Evolutionary conservation across 2,329 filamentous ascomycete species (phyloP).

Genomic region (Aureobasidium sp.): DNA sequence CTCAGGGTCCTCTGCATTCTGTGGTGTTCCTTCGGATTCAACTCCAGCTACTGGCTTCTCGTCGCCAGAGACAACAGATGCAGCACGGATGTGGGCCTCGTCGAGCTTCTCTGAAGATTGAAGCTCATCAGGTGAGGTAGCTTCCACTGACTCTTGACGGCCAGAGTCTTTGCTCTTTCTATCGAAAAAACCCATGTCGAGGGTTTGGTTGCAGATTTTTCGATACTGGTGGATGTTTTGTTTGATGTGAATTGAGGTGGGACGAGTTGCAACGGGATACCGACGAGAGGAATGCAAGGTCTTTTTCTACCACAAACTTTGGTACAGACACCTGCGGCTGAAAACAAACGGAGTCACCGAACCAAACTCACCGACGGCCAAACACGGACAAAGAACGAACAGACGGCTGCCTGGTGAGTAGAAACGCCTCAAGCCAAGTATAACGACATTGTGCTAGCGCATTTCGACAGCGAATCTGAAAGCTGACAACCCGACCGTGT

Average conservation of each 20-base stretch:
- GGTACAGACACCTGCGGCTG: not conserved
- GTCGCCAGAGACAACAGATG: not conserved
- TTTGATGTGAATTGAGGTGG: not conserved
- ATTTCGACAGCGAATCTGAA: not conserved
- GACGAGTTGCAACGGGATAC: not conserved
- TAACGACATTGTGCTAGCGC: slow-evolving; percentile 1
- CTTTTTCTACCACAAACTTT: not conserved
- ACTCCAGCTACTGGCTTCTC: not conserved
- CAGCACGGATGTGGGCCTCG: not conserved
- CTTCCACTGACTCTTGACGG: not conserved
- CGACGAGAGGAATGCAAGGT: not conserved
- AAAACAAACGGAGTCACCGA: slow-evolving; percentile 1
- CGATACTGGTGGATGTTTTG: not conserved
- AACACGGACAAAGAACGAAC: not conserved
- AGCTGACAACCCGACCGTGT: not conserved
- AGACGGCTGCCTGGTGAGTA: slow-evolving; percentile 2
- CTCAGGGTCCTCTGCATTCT: slow-evolving; percentile 18
- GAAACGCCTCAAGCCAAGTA: slow-evolving; percentile 1
- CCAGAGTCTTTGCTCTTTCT: not conserved
- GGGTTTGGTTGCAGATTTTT: not conserved
- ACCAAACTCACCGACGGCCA: slow-evolving; percentile 8
- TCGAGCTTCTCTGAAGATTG: not conserved
- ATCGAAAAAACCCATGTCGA: slow-evolving; percentile 9
- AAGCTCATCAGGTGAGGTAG: not conserved
- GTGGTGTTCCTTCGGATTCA: not conserved